Evolutionary conservation across 148 eudicot genomes (phyloP).

Genomic region (Tetragonia tetragonoides): DNA sequence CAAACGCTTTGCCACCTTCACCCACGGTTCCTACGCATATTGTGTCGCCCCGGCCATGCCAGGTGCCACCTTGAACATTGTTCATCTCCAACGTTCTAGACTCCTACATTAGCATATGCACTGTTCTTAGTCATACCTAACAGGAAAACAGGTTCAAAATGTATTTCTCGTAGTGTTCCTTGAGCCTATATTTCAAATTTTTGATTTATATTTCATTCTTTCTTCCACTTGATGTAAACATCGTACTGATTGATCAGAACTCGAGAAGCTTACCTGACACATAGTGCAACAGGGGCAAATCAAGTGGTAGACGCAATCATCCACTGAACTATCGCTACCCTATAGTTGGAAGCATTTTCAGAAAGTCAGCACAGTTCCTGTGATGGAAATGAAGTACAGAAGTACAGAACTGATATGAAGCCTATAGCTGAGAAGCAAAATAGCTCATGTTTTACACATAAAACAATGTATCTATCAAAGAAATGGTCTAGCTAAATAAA

Average conservation of each 20-base stretch:
- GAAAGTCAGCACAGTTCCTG: neutral
- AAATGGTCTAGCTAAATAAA: neutral
- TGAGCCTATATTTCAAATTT: neutral
- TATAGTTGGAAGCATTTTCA: conserved; percentile 28
- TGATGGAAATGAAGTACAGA: neutral
- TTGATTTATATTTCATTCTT: neutral
- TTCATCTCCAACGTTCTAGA: conserved; percentile 91
- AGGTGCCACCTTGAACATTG: conserved; percentile 87
- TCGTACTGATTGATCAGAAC: neutral
- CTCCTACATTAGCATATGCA: conserved; percentile 43
- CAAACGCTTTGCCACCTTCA: conserved; percentile 46
- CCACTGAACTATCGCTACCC: conserved; percentile 72
- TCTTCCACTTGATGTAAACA: neutral
- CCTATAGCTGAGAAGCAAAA: too few relatives aligned
- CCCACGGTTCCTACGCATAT: conserved; percentile 63
- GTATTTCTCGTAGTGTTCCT: neutral
- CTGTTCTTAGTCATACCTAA: neutral
- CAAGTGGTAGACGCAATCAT: conserved; percentile 81
- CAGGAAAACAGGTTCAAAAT: neutral
- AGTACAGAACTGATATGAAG: neutral
- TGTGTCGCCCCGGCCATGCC: conserved; percentile 97
- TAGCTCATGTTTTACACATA: neutral
- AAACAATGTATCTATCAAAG: neutral
- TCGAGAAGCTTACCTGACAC: conserved; percentile 56
- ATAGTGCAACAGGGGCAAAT: conserved; percentile 85